Evolutionary conservation across 2,329 filamentous ascomycete species (phyloP).

Genomic region (Cordyceps sp.): DNA sequence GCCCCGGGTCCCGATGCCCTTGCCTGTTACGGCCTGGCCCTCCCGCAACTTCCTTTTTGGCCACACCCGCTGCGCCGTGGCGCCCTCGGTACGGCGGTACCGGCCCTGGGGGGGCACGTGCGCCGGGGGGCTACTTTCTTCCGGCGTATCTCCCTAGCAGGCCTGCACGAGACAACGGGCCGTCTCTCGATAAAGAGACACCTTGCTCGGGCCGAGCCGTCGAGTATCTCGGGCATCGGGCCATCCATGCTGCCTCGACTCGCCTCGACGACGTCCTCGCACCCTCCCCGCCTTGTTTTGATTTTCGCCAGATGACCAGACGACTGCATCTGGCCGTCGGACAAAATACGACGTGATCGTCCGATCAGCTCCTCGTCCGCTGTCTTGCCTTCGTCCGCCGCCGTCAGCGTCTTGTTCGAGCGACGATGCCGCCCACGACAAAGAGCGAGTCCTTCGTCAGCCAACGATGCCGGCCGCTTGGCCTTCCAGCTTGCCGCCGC

Average conservation of each 20-base stretch:
- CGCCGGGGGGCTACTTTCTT: neutral
- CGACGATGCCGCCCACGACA: neutral
- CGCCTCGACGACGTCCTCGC: no score
- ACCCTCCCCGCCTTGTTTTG: slow-evolving; percentile 2
- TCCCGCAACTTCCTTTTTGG: slow-evolving; percentile 3
- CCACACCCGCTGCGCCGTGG: neutral
- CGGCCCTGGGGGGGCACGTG: no score
- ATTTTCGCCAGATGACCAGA: no score
- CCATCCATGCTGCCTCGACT: neutral
- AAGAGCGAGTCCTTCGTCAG: no score
- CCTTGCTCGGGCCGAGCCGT: no score
- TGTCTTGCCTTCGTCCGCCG: neutral
- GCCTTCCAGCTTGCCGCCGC: no score
- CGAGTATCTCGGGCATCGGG: no score
- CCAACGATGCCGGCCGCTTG: no score
- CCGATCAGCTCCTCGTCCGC: neutral
- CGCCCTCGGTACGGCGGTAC: no score
- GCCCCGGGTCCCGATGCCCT: neutral
- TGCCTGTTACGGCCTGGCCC: slow-evolving; percentile 4
- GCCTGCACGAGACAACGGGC: no score
- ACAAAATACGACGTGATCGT: slow-evolving; percentile 4
- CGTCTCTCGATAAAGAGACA: no score
- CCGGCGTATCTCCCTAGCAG: no score
- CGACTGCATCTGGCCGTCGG: slow-evolving; percentile 1
- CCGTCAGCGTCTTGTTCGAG: neutral